These are phyloP conservation scores for Beauveria medogensis DNA, from an alignment of 2,329 filamentous ascomycete genomes.

Conservation along the genomic window DNA sequence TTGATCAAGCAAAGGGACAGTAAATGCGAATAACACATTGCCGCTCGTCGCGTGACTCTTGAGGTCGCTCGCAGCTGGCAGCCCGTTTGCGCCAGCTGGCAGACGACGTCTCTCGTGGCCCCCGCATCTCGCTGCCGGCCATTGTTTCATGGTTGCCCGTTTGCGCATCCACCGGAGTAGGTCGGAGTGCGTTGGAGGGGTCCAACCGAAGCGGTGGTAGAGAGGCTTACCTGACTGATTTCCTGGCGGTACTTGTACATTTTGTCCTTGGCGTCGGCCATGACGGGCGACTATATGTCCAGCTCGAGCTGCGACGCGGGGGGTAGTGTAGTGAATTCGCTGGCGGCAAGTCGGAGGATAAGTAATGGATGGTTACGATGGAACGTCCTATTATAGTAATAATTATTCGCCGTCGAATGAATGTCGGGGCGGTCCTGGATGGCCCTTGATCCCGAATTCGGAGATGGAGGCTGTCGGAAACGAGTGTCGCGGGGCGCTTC, in stretches of 20 bases:
- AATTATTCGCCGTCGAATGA: neutral
- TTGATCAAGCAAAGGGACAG: neutral
- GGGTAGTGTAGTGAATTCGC: neutral
- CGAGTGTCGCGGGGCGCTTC: neutral
- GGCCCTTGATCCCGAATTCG: neutral
- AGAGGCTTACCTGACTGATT: conserved; percentile 80
- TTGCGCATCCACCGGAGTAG: neutral
- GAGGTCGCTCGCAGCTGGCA: neutral
- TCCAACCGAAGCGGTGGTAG: neutral
- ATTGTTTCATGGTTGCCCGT: neutral
- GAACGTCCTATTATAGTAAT: neutral
- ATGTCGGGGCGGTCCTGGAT: neutral
- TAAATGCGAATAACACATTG: neutral
- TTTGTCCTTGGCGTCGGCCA: conserved; percentile 55
- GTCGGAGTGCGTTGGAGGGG: neutral
- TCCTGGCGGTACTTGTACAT: conserved; percentile 87
- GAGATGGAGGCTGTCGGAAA: neutral
- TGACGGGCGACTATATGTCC: conserved; percentile 30
- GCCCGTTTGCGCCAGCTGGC: conserved; percentile 6
- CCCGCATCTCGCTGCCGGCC: neutral
- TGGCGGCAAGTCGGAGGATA: neutral
- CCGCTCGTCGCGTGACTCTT: neutral
- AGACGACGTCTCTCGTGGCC: neutral
- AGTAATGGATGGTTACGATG: neutral
- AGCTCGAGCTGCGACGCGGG: neutral